Conservation (phyloP, 768 basidiomycete genomes). For the Trametes cubensis region DNA sequence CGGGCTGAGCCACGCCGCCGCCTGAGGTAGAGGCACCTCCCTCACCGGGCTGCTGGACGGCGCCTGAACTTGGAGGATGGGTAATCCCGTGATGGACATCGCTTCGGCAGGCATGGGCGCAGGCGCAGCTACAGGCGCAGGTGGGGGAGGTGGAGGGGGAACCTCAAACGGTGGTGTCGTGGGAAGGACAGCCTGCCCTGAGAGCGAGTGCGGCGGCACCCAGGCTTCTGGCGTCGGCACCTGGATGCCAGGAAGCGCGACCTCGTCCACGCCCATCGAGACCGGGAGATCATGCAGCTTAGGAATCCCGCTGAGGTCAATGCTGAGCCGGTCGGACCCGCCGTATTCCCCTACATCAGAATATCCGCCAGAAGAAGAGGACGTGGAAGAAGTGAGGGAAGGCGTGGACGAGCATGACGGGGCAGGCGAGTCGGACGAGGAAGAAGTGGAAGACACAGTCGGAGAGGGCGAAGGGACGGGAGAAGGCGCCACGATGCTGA, state of each 20-base stretch:
- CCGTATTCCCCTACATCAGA: conserved; percentile 4
- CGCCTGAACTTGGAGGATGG: conserved; percentile 9
- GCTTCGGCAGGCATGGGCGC: conserved; percentile 12
- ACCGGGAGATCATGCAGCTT: background rate
- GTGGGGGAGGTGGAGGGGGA: conserved; percentile 14
- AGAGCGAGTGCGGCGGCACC: conserved; percentile 1
- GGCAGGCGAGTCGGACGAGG: conserved; percentile 15
- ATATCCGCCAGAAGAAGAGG: conserved; percentile 24
- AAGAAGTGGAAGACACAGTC: conserved; percentile 14
- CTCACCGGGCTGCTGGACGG: conserved; percentile 7
- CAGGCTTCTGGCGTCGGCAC: conserved; percentile 2
- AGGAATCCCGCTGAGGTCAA: conserved; percentile 4
- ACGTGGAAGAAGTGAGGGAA: conserved; percentile 23
- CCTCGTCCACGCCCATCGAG: conserved; percentile 11
- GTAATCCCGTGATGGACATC: conserved; percentile 11
- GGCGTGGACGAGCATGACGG: conserved; percentile 23
- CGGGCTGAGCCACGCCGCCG: conserved; percentile 10
- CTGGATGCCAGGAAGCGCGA: background rate
- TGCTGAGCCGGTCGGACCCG: conserved; percentile 6
- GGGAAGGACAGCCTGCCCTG: conserved; percentile 12
- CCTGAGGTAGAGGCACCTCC: conserved; percentile 2
- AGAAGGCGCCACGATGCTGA: conserved; percentile 4
- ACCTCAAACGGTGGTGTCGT: conserved; percentile 23
- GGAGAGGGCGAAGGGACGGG: conserved; percentile 16
- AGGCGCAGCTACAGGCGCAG: conserved; percentile 5